Evolutionary conservation across 371 early-diverging fungal species (phyloP).

Genomic region (Mucor circinelloides): DNA sequence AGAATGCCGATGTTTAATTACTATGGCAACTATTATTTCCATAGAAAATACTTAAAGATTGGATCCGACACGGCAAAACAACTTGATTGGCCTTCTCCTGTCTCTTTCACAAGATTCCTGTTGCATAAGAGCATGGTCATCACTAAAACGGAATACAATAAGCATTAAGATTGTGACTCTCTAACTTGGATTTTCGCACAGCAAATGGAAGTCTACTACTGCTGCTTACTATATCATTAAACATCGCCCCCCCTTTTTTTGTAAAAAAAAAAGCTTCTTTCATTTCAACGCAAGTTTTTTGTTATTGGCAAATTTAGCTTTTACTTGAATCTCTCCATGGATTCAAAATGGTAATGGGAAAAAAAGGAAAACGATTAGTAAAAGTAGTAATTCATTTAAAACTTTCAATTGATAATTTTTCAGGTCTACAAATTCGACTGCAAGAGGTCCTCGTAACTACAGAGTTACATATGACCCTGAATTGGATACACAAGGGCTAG

Average conservation of each 20-base stretch:
- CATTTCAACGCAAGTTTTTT: not conserved
- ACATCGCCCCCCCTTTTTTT: not conserved
- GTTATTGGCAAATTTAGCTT: conserved; percentile 5
- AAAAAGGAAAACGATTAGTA: not conserved
- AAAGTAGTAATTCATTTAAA: not conserved
- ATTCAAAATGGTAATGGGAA: conserved; percentile 33
- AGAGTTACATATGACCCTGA: conserved; percentile 51
- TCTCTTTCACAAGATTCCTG: not conserved
- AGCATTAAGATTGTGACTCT: not conserved
- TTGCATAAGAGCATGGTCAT: not conserved
- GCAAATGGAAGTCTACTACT: not conserved
- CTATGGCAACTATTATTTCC: not conserved
- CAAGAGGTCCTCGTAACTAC: conserved; percentile 43
- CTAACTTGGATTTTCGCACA: not conserved
- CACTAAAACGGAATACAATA: not conserved
- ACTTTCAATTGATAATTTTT: not conserved
- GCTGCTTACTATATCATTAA: not conserved
- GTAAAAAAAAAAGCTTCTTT: not conserved
- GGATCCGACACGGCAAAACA: not conserved
- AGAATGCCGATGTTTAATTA: not conserved
- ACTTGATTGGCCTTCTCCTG: not conserved
- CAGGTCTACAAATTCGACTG: conserved; percentile 19
- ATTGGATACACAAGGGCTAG: conserved; percentile 36
- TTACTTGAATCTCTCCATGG: conserved; percentile 34
- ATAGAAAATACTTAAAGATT: not conserved